Evolutionary conservation across 2,329 filamentous ascomycete species (phyloP), one percentile per base, ranked within the genome.

Genomic region (Orbilia javanica): DNA sequence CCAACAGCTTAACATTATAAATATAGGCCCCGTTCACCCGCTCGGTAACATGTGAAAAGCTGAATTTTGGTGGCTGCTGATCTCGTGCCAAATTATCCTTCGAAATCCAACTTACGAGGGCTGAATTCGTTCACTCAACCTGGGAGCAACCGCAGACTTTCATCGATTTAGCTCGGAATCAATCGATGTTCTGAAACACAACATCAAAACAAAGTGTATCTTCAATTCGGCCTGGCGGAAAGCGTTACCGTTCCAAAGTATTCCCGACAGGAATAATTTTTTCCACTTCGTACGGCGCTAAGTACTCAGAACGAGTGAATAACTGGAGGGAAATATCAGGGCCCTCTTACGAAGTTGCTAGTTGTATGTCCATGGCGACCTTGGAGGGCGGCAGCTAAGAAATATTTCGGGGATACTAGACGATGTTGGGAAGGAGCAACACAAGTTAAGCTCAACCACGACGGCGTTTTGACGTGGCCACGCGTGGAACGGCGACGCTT

Each of bases 1-100:
- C 53, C 29, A 39, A 66, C 48, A 55, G 50, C 22, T 52, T 67
- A 27, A 4, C 42, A 68, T 68, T 78, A 78, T 78, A 78, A 72
- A 78, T 63, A 78, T 22, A 31, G 20, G 63, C 7, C 44, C 50
- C 62, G 42, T 55, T 71, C 74, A 44, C 67, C 74, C 42, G 53
- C 63, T 78, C 74, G 74, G 74, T 67, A 72, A 67, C 74, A 78
- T 78, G 74, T 78, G 74, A 78, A 77, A 67, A 50, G 44, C 18
- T 27, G 15, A 50, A 46, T 8, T 52, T 44, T 25, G 52, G 7
- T 25, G 55, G 13, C 29, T 22, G 8, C 8, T 22, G 46, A 18
- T 46, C 64, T 34, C 44, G 60, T 48, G 50, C 25, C 53, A 68
- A 68, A 62, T 22, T 44, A 22, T 71, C 20, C 60, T 22, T 53